Evolutionary conservation across 768 basidiomycete genomes (phyloP).

Genomic region (Lanmaoa pseudosensibilis): DNA sequence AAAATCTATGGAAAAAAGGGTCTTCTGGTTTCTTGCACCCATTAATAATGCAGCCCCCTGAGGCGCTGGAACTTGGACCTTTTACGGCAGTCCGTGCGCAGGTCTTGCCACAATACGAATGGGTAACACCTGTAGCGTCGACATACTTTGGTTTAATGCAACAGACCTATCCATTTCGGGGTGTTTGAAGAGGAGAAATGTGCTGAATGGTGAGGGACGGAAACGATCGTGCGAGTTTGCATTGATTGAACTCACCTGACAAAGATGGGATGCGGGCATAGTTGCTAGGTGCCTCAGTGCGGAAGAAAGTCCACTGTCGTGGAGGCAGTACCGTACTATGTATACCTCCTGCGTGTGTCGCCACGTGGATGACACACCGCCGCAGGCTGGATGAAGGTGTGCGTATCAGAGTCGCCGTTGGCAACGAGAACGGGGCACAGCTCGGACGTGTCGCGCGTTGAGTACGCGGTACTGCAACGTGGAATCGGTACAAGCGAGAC

Average conservation of each 20-base stretch:
- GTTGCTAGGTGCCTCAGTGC: slow-evolving; percentile 7
- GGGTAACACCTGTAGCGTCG: slow-evolving; percentile 54
- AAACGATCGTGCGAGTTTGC: slow-evolving; percentile 14
- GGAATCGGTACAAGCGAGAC: slow-evolving; percentile 14
- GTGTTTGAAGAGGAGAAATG: background rate
- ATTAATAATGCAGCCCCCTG: slow-evolving; percentile 44
- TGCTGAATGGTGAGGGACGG: slow-evolving; percentile 8
- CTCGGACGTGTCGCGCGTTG: slow-evolving; percentile 19
- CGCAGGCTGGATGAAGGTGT: slow-evolving; percentile 11
- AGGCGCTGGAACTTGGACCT: slow-evolving; percentile 37
- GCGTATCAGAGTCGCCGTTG: slow-evolving; percentile 1
- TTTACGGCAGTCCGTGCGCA: slow-evolving; percentile 47
- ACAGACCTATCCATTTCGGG: slow-evolving; percentile 45
- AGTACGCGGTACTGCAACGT: slow-evolving; percentile 19
- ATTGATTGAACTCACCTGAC: slow-evolving; percentile 24
- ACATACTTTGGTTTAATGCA: slow-evolving; percentile 60
- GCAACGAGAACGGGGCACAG: slow-evolving; percentile 16
- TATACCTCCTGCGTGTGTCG: slow-evolving; percentile 17
- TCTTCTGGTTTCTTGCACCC: slow-evolving; percentile 54
- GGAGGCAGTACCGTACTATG: slow-evolving; percentile 14
- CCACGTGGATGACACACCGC: slow-evolving; percentile 29
- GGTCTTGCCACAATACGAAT: slow-evolving; percentile 61
- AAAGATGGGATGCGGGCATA: slow-evolving; percentile 26
- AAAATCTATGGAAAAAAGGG: slow-evolving; percentile 52
- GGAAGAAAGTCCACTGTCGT: background rate